Conservation (phyloP, 352 stramenopile species). For the Pythium aquatile region DNA sequence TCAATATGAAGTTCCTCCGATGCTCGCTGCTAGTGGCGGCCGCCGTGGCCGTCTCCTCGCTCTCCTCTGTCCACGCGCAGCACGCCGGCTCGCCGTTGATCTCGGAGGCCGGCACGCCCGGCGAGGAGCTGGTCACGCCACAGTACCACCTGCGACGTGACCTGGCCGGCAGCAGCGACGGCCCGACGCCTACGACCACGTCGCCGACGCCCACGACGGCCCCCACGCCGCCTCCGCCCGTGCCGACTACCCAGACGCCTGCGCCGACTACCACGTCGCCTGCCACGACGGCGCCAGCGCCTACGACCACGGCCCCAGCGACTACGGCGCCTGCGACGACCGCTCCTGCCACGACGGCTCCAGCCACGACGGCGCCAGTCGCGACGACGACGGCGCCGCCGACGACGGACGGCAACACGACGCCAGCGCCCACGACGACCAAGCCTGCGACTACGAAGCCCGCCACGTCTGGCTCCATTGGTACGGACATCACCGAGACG, state of each 20-base stretch:
- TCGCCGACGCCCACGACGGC: constrained; percentile 23
- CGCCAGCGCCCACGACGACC: constrained; percentile 2
- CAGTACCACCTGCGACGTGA: constrained; percentile 13
- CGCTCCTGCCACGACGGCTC: constrained; percentile 21
- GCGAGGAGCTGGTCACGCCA: background rate
- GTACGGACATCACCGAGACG: background rate
- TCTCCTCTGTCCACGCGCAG: background rate
- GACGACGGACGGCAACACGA: background rate
- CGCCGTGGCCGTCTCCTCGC: constrained; percentile 16
- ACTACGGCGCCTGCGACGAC: constrained; percentile 25
- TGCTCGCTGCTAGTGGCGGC: constrained; percentile 16
- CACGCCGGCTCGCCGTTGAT: background rate
- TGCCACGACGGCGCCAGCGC: constrained; percentile 23
- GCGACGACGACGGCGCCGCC: constrained; percentile 27
- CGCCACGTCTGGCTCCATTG: background rate
- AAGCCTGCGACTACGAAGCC: constrained; percentile 6
- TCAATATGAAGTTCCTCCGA: constrained; percentile 29
- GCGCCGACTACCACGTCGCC: constrained; percentile 15
- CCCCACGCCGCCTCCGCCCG: constrained; percentile 22
- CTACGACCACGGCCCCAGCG: constrained; percentile 28
- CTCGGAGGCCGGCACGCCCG: constrained; percentile 10
- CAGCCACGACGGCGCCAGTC: constrained; percentile 29
- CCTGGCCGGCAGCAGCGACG: constrained; percentile 2
- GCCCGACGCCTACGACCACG: constrained; percentile 8
- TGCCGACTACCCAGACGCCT: constrained; percentile 16